Percentiles rank a stretch among this genome's conserved stretches.
These are phyloP conservation scores for Biscutella laevigata DNA, from an alignment of 441 rosid genomes.

Conservation along the genomic window DNA sequence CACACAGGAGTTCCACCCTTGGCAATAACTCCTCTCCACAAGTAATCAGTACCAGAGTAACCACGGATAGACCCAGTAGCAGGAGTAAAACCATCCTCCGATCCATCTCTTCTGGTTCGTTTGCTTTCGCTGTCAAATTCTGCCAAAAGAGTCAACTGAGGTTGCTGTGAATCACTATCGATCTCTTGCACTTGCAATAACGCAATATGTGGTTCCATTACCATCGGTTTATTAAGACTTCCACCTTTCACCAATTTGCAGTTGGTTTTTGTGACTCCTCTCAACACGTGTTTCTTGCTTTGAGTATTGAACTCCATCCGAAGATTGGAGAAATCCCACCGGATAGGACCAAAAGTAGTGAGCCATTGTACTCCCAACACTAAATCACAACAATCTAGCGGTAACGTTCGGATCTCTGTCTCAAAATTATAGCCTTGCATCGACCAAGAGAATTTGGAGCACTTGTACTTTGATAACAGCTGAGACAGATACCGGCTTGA, in stretches of 20 bases:
- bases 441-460: neutral
- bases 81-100: constrained; percentile 43
- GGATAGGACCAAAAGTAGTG: neutral
- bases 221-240: neutral
- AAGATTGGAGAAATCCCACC: neutral
- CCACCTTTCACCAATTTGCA: neutral
- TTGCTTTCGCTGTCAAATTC: constrained; percentile 67
- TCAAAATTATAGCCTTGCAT: neutral
- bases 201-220: neutral
- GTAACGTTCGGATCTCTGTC: neutral
- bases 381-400: neutral
- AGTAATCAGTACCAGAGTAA: constrained; percentile 32
- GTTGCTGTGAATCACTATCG: no score
- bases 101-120: constrained; percentile 40
- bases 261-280: accelerated
- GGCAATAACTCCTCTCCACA: constrained; percentile 79
- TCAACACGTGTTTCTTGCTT: neutral
- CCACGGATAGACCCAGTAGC: constrained; percentile 25
- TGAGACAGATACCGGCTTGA: neutral
- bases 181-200: no score
- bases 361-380: neutral
- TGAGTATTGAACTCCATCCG: neutral
- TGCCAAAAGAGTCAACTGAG: no score
- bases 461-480: neutral
- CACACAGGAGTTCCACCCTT: constrained; percentile 83